A percentile compares a stretch with the other conserved stretches of the same genome.
Conservation (phyloP, 805 yeast species). For the Wickerhamiella brachini region DNA sequence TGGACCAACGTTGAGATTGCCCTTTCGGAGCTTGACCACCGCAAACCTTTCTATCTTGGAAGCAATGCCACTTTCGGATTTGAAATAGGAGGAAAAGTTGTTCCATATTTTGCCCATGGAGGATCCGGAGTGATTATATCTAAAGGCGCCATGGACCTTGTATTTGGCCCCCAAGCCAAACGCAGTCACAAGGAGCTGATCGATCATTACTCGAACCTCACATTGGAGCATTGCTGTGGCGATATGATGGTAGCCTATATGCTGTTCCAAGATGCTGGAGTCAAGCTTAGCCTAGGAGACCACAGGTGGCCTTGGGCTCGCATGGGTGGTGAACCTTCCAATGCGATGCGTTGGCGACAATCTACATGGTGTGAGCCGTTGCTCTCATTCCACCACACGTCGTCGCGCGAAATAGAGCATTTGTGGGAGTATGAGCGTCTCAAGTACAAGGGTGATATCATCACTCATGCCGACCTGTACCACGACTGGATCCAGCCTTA, state of each 20-base stretch:
- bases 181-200: conserved; percentile 4
- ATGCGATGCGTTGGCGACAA: conserved; percentile 10
- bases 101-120: conserved; percentile 25
- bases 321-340: conserved; percentile 24
- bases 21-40: conserved; percentile 17
- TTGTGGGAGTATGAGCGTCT: conserved; percentile 25
- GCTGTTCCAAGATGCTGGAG: conserved; percentile 18
- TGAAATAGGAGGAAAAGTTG: too few relatives aligned
- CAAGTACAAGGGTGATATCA: conserved; percentile 13
- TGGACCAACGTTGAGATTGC: conserved; percentile 19
- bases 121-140: conserved; percentile 27
- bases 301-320: conserved; percentile 10
- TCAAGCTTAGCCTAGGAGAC: conserved; percentile 6
- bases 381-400: conserved; percentile 25
- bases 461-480: conserved; percentile 22
- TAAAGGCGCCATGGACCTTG: conserved; percentile 19
- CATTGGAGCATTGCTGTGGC: conserved; percentile 24
- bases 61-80: too few relatives aligned
- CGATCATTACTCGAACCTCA: conserved; percentile 14
- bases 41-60: conserved; percentile 24
- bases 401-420: conserved; percentile 21
- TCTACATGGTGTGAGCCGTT: conserved; percentile 24
- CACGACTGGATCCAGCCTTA: conserved; percentile 24
- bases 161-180: conserved; percentile 10
- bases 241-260: conserved; percentile 24